Evolutionary conservation across 2,329 filamentous ascomycete species (phyloP), one percentile per base, ranked within the genome.

Genomic region (Trichoderma hamatum): DNA sequence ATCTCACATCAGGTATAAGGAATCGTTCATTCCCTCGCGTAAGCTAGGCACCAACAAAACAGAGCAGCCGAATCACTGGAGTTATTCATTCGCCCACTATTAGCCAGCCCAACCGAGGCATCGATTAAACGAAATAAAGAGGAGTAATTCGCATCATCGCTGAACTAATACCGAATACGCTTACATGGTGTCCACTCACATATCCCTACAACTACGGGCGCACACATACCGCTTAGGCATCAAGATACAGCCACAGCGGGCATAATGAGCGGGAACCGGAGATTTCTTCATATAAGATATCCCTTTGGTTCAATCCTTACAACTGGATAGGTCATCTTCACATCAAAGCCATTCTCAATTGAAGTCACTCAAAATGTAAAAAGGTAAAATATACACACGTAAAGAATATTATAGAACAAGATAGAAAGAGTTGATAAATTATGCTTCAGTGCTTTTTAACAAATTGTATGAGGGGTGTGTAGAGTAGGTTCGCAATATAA

Each of bases 361-460:
- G 2, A n/a, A 46, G 11, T 11, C 43, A 21, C 4, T 21, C n/a
- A 49, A 43, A 3, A 43, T 19, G 9, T 43, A 19, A 43, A 5
- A 19, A 43, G 36, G 19, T 6, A 16, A n/a, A 19, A n/a, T 46
- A 21, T 11, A 21, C 5, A 49, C 21, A 5, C 11, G 9, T 2
- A 49, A 49, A 24, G n/a, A 24, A 49, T n/a, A 49, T 24, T 11
- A 24, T 49, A 5, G 19, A 49, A 13, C 46, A 49, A 49, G 34
- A 51, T 49, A 24, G 26, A 16, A 21, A 39, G 28, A n/a, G 9
- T 9, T 52, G 26, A 64, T 30, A 54, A 55, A 52, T 52, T 55
- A 55, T 66, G 52, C 36, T 66, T 58, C 52, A 46, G 49, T 58
- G 52, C 52, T 34, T 58, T 65, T 66, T 58, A 66, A 26, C 24